These are phyloP conservation scores for Tolypocladium guangdongense DNA, from an alignment of 2,329 filamentous ascomycete genomes.

Conservation along the genomic window DNA sequence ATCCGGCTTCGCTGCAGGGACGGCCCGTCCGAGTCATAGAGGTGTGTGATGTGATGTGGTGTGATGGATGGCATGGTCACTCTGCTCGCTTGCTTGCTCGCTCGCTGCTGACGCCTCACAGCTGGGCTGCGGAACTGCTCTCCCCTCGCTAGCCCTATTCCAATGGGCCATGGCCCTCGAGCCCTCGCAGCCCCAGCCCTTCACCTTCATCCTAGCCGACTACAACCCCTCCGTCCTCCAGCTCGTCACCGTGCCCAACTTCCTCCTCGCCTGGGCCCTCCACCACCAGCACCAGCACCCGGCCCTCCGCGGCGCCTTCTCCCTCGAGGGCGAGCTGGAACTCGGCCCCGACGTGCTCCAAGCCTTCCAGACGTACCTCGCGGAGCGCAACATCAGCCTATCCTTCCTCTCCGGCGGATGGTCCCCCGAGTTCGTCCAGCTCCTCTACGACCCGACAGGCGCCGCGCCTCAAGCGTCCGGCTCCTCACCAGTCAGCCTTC, in stretches of 20 bases:
- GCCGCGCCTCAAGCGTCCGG: constrained; percentile 1
- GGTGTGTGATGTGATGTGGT: constrained; percentile 29
- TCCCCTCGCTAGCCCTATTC: constrained; percentile 63
- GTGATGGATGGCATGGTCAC: background rate
- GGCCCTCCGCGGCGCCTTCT: constrained; percentile 33
- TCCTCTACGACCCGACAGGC: constrained; percentile 34
- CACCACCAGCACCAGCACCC: constrained; percentile 23
- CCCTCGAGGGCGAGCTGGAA: constrained; percentile 50
- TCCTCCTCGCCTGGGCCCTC: constrained; percentile 59
- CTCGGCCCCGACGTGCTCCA: constrained; percentile 45
- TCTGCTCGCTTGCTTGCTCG: background rate
- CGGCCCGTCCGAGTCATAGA: constrained; percentile 38
- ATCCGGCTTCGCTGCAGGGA: constrained; percentile 18
- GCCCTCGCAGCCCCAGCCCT: constrained; percentile 11
- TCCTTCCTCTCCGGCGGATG: constrained; percentile 67
- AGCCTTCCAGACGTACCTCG: constrained; percentile 47
- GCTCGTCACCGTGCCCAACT: constrained; percentile 69
- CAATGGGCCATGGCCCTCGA: constrained; percentile 39
- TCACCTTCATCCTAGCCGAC: constrained; percentile 61
- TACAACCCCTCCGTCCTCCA: constrained; percentile 71
- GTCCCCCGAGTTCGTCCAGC: constrained; percentile 51
- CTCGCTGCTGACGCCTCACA: constrained; percentile 19
- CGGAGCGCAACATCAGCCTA: constrained; percentile 39
- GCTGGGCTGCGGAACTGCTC: constrained; percentile 69
- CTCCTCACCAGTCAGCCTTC: constrained; percentile 26